Conservation (phyloP, 2,329 filamentous ascomycete species). For the Sclerotinia subarctica region DNA sequence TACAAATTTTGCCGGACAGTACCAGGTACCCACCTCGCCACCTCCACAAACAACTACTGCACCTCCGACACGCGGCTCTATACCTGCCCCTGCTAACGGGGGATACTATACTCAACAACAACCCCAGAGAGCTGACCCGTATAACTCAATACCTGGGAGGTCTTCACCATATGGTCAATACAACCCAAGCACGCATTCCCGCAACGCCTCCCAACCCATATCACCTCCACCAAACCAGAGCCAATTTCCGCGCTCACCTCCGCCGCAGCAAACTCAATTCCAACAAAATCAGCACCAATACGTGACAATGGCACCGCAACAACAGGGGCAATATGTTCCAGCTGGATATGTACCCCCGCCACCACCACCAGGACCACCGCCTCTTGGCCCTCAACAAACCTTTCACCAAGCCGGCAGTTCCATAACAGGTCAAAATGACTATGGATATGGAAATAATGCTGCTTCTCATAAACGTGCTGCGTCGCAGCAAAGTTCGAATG, state of each 20-base stretch:
- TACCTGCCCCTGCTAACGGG: slow-evolving; percentile 43
- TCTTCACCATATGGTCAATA: slow-evolving; percentile 45
- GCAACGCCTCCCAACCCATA: slow-evolving; percentile 34
- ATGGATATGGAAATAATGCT: slow-evolving; percentile 47
- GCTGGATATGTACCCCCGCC: slow-evolving; percentile 65
- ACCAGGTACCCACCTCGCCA: slow-evolving; percentile 56
- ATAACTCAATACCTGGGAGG: slow-evolving; percentile 43
- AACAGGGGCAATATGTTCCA: slow-evolving; percentile 48
- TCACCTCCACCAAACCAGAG: slow-evolving; percentile 49
- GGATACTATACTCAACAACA: slow-evolving; percentile 31
- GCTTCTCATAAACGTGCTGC: slow-evolving; percentile 35
- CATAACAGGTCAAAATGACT: slow-evolving; percentile 52
- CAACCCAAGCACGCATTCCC: slow-evolving; percentile 41
- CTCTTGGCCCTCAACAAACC: slow-evolving; percentile 48
- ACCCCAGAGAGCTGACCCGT: slow-evolving; percentile 14
- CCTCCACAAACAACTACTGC: slow-evolving; percentile 38
- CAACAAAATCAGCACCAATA: slow-evolving; percentile 33
- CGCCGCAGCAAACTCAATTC: slow-evolving; percentile 53
- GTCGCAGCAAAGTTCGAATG: slow-evolving; percentile 40
- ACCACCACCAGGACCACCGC: slow-evolving; percentile 62
- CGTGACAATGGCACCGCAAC: slow-evolving; percentile 38
- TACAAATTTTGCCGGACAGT: slow-evolving; percentile 54
- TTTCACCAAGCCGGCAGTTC: slow-evolving; percentile 44
- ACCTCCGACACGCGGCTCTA: slow-evolving; percentile 44
- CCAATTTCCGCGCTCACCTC: slow-evolving; percentile 50